These are phyloP conservation scores for Epichloe sibirici DNA, from an alignment of 2,329 filamentous ascomycete genomes.

Conservation along the genomic window DNA sequence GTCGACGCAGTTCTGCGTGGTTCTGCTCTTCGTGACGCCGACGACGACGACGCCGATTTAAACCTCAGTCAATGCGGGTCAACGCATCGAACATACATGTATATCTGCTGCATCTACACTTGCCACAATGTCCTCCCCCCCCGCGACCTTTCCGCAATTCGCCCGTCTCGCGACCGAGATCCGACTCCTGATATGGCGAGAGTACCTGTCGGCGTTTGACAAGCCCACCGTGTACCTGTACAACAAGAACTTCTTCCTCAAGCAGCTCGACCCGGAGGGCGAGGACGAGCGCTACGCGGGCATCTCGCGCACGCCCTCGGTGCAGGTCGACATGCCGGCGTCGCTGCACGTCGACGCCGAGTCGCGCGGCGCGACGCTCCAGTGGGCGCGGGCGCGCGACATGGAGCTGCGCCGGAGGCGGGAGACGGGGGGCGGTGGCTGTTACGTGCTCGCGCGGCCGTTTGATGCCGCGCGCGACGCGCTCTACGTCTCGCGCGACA, in stretches of 20 bases:
- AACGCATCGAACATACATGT: no score
- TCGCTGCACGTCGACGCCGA: slow-evolving; percentile 12
- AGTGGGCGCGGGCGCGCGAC: slow-evolving; percentile 8
- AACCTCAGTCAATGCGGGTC: no score
- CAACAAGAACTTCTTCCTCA: slow-evolving; percentile 8
- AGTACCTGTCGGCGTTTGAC: slow-evolving; percentile 6
- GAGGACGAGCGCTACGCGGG: slow-evolving; percentile 2
- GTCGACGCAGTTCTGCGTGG: no score
- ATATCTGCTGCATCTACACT: no score
- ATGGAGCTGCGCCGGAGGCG: slow-evolving; percentile 2
- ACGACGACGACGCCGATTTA: no score
- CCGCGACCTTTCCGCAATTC: slow-evolving; percentile 12
- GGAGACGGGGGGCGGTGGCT: neutral
- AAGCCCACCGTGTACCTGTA: slow-evolving; percentile 11
- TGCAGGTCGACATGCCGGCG: slow-evolving; percentile 10
- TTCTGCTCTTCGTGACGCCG: no score
- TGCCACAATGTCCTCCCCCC: neutral
- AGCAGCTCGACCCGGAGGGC: slow-evolving; percentile 3
- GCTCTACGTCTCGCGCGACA: slow-evolving; percentile 5
- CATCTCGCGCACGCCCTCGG: slow-evolving; percentile 1
- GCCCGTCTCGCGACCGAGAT: slow-evolving; percentile 13
- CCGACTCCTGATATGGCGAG: slow-evolving; percentile 14
- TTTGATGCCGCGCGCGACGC: slow-evolving; percentile 2
- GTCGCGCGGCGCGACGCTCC: slow-evolving; percentile 9
- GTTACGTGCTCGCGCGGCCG: slow-evolving; percentile 1